These are phyloP conservation scores for Carex sylvatica DNA, from an alignment of 202 grass and related monocot species.

Conservation along the genomic window DNA sequence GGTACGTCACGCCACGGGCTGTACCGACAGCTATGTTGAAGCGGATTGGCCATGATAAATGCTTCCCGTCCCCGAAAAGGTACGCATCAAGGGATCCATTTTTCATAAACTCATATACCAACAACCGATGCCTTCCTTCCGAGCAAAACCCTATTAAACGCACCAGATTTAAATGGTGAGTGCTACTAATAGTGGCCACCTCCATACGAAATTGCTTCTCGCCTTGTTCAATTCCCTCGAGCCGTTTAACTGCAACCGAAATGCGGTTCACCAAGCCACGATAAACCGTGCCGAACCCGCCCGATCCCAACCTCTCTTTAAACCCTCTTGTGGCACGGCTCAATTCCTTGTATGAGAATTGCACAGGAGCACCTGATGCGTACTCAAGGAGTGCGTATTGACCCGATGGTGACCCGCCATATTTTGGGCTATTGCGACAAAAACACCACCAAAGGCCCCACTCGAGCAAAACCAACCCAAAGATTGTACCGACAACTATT, in stretches of 20 bases:
- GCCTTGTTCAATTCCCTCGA: conserved; percentile 96
- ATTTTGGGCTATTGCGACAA: conserved; percentile 71
- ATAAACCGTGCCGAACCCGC: conserved; percentile 90
- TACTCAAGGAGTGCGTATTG: conserved; percentile 97
- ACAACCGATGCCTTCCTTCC: conserved; percentile 79
- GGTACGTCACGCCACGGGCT: conserved; percentile 83
- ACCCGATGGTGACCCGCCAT: conserved; percentile 51
- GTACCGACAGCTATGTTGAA: conserved; percentile 80
- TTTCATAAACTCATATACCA: conserved; percentile 99
- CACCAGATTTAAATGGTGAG: conserved; percentile 95
- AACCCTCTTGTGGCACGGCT: conserved; percentile 68
- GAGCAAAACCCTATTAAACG: conserved; percentile 95
- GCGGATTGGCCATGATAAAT: conserved; percentile 53
- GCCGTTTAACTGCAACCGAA: conserved; percentile 76
- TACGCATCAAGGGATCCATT: conserved; percentile 74
- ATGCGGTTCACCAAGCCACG: conserved; percentile 77
- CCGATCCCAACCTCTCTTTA: conserved; percentile 80
- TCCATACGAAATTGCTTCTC: conserved; percentile 99
- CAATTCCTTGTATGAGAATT: conserved; percentile 82
- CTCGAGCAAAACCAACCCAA: conserved; percentile 51
- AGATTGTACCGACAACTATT: conserved; percentile 40
- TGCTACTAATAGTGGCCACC: conserved; percentile 98
- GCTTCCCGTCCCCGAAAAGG: conserved; percentile 54
- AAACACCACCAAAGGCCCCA: conserved; percentile 77
- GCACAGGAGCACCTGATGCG: conserved; percentile 89